Percentiles rank a stretch among this genome's conserved stretches.
Evolutionary conservation across 2,329 filamentous ascomycete species (phyloP).

Genomic region (Alternaria sp.): DNA sequence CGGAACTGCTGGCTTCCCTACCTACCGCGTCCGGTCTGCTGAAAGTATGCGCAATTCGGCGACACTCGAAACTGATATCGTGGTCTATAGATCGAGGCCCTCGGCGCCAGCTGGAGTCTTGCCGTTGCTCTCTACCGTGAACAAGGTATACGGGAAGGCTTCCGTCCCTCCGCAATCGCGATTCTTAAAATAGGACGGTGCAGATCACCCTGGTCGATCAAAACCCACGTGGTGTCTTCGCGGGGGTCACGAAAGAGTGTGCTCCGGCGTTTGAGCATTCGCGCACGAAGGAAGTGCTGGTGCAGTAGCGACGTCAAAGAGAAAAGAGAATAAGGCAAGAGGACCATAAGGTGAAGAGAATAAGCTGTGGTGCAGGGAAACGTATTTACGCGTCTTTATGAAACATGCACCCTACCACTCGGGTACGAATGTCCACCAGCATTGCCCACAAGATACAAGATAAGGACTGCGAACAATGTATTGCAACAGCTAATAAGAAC

Average conservation of each 20-base stretch:
- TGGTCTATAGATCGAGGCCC: neutral
- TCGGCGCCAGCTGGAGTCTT: neutral
- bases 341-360: too few relatives aligned
- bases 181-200: conserved; percentile 58
- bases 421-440: neutral
- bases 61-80: neutral
- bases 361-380: too few relatives aligned
- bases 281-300: too few relatives aligned
- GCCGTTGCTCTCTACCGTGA: neutral
- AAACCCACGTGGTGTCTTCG: conserved; percentile 72
- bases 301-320: too few relatives aligned
- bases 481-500: neutral
- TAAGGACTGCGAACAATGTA: neutral
- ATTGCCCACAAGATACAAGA: neutral
- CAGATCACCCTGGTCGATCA: conserved; percentile 61
- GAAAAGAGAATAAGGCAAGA: too few relatives aligned
- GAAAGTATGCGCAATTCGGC: neutral
- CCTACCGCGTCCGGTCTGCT: neutral
- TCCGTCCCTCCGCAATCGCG: neutral
- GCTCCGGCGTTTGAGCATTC: too few relatives aligned
- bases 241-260: conserved; percentile 61
- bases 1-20: neutral
- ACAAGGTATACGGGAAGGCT: neutral
- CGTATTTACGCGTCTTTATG: too few relatives aligned
- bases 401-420: neutral